Conservation (phyloP, 768 basidiomycete genomes). For the Coprinopsis marcescibilis region DNA sequence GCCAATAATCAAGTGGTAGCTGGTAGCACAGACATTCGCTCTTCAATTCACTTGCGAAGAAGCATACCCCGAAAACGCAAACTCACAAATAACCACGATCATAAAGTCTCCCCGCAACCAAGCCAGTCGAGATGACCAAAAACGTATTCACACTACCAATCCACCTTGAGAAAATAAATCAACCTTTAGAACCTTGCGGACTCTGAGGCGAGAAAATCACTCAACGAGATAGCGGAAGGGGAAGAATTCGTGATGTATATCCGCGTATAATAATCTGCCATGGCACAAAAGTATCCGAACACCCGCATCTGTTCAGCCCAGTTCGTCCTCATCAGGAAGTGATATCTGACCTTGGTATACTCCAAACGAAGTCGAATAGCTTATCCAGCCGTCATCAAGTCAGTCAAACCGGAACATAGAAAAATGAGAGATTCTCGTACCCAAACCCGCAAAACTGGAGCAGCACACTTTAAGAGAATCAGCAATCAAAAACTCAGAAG, state of each 20-base stretch:
- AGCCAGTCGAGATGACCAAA: constrained; percentile 18
- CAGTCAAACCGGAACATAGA: not conserved
- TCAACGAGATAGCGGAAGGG: constrained; percentile 19
- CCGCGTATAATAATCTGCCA: constrained; percentile 21
- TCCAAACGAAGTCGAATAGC: constrained; percentile 22
- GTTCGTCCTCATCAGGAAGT: no score
- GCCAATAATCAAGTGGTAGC: constrained; percentile 23
- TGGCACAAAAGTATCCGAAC: not conserved
- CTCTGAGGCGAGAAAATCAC: constrained; percentile 6
- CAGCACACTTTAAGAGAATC: constrained; percentile 12
- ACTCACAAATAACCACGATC: constrained; percentile 26
- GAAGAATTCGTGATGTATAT: constrained; percentile 17
- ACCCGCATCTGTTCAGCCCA: no score
- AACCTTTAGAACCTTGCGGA: not conserved
- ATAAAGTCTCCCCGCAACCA: constrained; percentile 22
- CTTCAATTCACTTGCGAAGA: not conserved
- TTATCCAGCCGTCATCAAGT: constrained; percentile 4
- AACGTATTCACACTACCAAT: constrained; percentile 23
- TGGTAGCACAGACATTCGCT: constrained; percentile 6
- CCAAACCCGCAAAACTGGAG: constrained; percentile 19
- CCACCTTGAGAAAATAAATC: constrained; percentile 16
- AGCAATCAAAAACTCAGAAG: not conserved
- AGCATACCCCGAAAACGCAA: not conserved
- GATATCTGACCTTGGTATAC: constrained; percentile 19
- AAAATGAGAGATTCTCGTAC: constrained; percentile 9